These are phyloP conservation scores for Psophocarpus tetragonolobus DNA, from an alignment of 306 rosid genomes.

Conservation along the genomic window DNA sequence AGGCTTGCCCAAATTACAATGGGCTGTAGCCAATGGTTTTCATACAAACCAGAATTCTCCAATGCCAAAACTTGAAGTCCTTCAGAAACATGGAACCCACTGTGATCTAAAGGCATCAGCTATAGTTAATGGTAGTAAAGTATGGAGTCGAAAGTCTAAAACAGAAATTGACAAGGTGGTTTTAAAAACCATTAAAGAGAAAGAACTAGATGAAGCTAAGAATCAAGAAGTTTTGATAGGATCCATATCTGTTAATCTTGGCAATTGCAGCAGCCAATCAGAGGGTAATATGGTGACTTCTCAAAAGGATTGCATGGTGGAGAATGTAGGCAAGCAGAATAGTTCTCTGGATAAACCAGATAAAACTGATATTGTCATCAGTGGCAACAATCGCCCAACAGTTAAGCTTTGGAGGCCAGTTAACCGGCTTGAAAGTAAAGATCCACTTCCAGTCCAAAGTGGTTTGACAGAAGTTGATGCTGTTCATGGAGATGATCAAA, in stretches of 20 bases:
- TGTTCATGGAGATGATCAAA: constrained; percentile 37
- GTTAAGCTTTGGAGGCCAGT: constrained; percentile 66
- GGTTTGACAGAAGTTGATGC: constrained; percentile 42
- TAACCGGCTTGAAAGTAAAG: constrained; percentile 45
- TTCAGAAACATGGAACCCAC: constrained; percentile 50
- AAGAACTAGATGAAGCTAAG: constrained; percentile 51
- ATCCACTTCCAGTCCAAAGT: constrained; percentile 45
- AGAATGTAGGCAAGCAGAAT: constrained; percentile 46
- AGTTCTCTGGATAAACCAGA: constrained; percentile 47
- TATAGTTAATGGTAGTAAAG: constrained; percentile 40
- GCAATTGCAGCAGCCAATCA: constrained; percentile 44
- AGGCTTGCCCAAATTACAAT: constrained; percentile 49
- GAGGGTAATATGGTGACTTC: constrained; percentile 44
- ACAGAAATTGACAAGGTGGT: constrained; percentile 49
- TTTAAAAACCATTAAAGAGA: constrained; percentile 41
- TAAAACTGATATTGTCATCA: constrained; percentile 44
- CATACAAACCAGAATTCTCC: constrained; percentile 52
- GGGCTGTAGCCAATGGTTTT: constrained; percentile 36
- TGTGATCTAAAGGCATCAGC: constrained; percentile 46
- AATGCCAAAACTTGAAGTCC: constrained; percentile 44
- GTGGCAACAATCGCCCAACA: constrained; percentile 43
- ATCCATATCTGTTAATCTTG: constrained; percentile 67
- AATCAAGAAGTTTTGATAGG: constrained; percentile 74
- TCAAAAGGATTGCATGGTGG: constrained; percentile 41
- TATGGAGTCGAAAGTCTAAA: constrained; percentile 67